Conservation (phyloP, 164 flowering plant genomes). For the Dillenia turbinata region DNA sequence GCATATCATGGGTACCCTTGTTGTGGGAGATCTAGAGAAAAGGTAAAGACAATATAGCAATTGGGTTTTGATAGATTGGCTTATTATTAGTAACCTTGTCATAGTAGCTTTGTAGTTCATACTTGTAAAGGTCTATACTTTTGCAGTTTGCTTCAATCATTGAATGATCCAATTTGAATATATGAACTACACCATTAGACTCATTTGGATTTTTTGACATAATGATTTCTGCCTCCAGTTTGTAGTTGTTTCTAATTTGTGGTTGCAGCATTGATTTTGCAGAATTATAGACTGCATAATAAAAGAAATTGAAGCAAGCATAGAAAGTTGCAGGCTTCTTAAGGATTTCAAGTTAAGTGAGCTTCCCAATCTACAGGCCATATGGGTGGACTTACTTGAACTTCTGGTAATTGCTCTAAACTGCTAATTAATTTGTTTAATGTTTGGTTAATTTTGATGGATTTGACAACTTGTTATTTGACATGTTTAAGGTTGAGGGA, state of each 20-base stretch:
- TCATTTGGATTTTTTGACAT: no score
- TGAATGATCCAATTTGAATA: no score
- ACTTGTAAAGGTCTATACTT: no score
- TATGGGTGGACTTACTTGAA: slow-evolving; percentile 40
- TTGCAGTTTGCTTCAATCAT: no score
- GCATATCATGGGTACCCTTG: slow-evolving; percentile 53
- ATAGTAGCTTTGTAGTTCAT: no score
- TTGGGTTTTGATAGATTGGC: no score
- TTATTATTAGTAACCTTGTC: no score
- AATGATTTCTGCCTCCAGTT: no score
- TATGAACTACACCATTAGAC: no score
- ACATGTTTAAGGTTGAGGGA: slow-evolving; percentile 40
- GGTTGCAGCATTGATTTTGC: slow-evolving; percentile 1
- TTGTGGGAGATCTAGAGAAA: slow-evolving; percentile 87
- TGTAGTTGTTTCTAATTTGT: no score
- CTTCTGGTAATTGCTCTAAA: slow-evolving; percentile 41
- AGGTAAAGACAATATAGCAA: slow-evolving; percentile 34
- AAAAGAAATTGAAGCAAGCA: slow-evolving; percentile 49
- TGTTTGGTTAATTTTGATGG: slow-evolving; percentile 2
- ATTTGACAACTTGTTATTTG: neutral
- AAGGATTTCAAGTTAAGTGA: slow-evolving; percentile 41
- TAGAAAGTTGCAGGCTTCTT: slow-evolving; percentile 38
- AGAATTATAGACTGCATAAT: slow-evolving; percentile 43
- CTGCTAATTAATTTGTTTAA: neutral
- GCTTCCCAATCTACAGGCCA: slow-evolving; percentile 40